Base-by-base conservation (phyloP, 305 asterid species). In the Fraxinus latifolia region DNA sequence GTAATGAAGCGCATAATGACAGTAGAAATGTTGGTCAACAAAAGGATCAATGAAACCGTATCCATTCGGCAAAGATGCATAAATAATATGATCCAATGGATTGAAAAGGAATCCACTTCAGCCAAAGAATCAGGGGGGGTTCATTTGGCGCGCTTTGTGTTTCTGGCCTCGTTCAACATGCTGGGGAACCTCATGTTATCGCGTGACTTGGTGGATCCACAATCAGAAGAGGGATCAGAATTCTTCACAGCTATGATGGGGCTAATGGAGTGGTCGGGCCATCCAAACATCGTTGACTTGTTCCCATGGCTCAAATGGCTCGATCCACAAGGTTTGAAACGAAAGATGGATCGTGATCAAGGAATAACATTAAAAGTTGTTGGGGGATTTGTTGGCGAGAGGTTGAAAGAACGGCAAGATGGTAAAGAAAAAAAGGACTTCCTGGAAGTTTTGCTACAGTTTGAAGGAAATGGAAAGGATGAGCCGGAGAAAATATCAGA, bases 301-400 rank as follows among this genome's bases (percentile, higher is more conserved):
- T 90, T 91, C 72, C 91, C 95, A 0, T 87, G 89, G 82, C 76
- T 91, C 85, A 85, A 70, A 21, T 60, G 90, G 87, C 29, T 88
- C 0, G 96, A 91, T 80, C 93, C 92, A 7, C 94, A 89, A 62
- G 94, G 96, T 0, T 73, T 91, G 84, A 78, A 85, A 70, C 79
- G 89, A 79, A 86, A 77, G 33, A 85, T 85, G 29, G 88, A 88
- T 2, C 84, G 87, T 1, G 94, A 89, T 5, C 80, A 88, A 79
- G 91, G 79, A 23, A 88, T 74, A 5, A 85, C 89, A 8, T 36
- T 89, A 81, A 72, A 86, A 62, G 86, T 91, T 4, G 96, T 86
- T 19, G 85, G 79, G 1, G 85, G 81, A 12, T 91, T 85, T 32
- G 89, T 91, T 32, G 77, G 84, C 21, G 91, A 83, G 39, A 76